A percentile compares a stretch with the other conserved stretches of the same genome.
Conservation (phyloP, 2,329 filamentous ascomycete genomes). For the Fusarium xylarioides region DNA sequence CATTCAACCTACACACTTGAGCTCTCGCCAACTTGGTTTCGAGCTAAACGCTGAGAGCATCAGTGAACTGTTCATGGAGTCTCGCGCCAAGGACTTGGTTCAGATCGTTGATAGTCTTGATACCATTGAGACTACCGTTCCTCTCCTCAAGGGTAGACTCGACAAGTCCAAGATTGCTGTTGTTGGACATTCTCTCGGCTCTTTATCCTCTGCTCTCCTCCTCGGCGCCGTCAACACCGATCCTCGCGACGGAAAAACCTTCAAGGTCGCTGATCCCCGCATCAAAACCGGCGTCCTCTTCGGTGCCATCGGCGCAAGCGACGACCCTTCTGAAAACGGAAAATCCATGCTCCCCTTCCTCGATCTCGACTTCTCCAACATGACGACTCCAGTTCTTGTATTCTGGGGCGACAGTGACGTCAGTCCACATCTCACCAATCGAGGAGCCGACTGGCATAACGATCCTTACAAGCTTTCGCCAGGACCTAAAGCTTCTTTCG, state of each 20-base stretch:
- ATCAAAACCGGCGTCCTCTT: slow-evolving; percentile 42
- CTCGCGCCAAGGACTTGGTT: slow-evolving; percentile 35
- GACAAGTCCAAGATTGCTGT: slow-evolving; percentile 37
- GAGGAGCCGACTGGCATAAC: slow-evolving; percentile 39
- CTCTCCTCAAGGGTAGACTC: slow-evolving; percentile 35
- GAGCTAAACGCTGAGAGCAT: slow-evolving; percentile 3
- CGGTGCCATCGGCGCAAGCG: slow-evolving; percentile 33
- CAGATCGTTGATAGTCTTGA: slow-evolving; percentile 39
- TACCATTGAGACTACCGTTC: slow-evolving; percentile 32
- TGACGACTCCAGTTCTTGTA: slow-evolving; percentile 32
- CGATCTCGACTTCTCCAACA: slow-evolving; percentile 29
- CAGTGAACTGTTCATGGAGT: slow-evolving; percentile 32
- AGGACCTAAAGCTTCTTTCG: slow-evolving; percentile 30
- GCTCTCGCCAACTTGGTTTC: slow-evolving; percentile 28
- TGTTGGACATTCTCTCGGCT: slow-evolving; percentile 41
- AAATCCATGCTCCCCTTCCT: slow-evolving; percentile 33
- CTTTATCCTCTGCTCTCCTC: slow-evolving; percentile 26
- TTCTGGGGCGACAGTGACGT: slow-evolving; percentile 40
- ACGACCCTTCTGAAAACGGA: slow-evolving; percentile 22
- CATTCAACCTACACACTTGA: slow-evolving; percentile 42
- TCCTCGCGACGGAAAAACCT: slow-evolving; percentile 25
- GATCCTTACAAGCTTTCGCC: slow-evolving; percentile 36
- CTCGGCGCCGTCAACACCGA: slow-evolving; percentile 38
- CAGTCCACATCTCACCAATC: slow-evolving; percentile 29
- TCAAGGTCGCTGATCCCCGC: slow-evolving; percentile 22